Conservation (phyloP, 2,329 filamentous ascomycete genomes). For the Trichoderma breve region DNA sequence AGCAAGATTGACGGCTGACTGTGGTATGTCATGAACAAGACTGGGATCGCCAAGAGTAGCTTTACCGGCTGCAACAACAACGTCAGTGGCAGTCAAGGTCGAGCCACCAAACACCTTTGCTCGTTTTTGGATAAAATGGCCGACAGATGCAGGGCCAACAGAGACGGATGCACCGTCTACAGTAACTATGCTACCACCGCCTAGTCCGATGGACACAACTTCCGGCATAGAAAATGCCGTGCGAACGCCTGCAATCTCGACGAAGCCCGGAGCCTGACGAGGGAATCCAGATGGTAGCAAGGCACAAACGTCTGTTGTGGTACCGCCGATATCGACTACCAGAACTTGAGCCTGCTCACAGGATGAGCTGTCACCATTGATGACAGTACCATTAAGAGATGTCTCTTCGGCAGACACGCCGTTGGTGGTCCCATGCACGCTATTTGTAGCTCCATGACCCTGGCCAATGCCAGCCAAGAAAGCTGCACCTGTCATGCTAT, state of each 20-base stretch:
- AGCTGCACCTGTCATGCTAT: conserved; percentile 53
- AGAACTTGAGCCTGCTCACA: conserved; percentile 36
- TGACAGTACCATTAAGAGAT: background rate
- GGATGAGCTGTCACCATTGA: background rate
- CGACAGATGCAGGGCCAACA: conserved; percentile 39
- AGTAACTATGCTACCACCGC: conserved; percentile 47
- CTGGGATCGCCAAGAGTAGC: conserved; percentile 31
- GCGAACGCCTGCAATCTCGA: conserved; percentile 56
- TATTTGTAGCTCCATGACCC: too few species aligned
- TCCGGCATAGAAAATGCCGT: conserved; percentile 61
- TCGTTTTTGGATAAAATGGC: conserved; percentile 45
- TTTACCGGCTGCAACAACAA: conserved; percentile 42
- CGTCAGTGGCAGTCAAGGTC: conserved; percentile 52
- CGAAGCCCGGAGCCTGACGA: conserved; percentile 56
- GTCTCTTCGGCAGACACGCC: conserved; percentile 33
- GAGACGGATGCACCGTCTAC: conserved; percentile 54
- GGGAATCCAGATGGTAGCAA: conserved; percentile 59
- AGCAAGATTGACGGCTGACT: conserved; percentile 25
- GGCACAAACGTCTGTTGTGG: conserved; percentile 59
- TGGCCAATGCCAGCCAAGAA: conserved; percentile 44
- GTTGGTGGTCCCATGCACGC: too few species aligned
- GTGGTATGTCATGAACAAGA: conserved; percentile 29
- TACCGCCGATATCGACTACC: conserved; percentile 60
- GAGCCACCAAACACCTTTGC: conserved; percentile 53
- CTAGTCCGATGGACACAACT: conserved; percentile 55